A percentile compares a stretch with the other conserved stretches of the same genome.
These are phyloP conservation scores for Brassica cretica DNA, from an alignment of 345 rosid species.

Conservation along the genomic window DNA sequence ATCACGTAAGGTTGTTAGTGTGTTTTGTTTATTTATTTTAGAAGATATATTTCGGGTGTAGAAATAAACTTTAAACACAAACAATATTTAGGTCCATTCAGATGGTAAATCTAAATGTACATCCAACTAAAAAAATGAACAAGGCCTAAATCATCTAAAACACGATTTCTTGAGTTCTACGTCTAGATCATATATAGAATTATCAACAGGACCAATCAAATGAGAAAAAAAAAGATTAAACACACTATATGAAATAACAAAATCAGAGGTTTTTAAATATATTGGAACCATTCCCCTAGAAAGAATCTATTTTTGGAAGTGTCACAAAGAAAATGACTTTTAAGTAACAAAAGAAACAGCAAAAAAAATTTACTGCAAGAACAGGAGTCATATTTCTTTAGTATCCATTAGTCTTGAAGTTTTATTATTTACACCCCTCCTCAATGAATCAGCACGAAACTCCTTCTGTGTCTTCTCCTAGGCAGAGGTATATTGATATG, in stretches of 20 bases:
- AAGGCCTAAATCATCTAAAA: not conserved
- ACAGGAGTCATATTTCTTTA: not conserved
- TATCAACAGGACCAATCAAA: not conserved
- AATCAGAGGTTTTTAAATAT: not conserved
- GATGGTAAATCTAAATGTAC: not conserved
- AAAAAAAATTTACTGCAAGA: not conserved
- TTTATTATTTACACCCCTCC: slow-evolving; percentile 42
- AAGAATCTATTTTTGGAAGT: not conserved
- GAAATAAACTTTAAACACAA: not conserved
- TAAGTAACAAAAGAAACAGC: not conserved
- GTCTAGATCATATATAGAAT: not conserved
- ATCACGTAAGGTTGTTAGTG: not conserved
- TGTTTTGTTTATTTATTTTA: not conserved
- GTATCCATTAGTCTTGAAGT: not conserved
- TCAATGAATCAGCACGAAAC: slow-evolving; percentile 39
- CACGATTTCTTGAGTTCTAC: slow-evolving; percentile 4
- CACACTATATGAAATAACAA: not conserved
- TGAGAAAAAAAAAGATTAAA: not conserved
- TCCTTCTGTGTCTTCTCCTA: slow-evolving; percentile 13
- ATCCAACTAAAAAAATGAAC: not conserved
- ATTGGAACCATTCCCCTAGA: not conserved
- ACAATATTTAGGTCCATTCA: not conserved
- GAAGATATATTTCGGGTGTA: not conserved
- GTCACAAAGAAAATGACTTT: not conserved
- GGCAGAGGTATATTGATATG: slow-evolving; percentile 8